Evolutionary conservation across 306 rosid species (phyloP), one percentile per base, ranked within the genome.

Genomic region (Rubus idaeus): DNA sequence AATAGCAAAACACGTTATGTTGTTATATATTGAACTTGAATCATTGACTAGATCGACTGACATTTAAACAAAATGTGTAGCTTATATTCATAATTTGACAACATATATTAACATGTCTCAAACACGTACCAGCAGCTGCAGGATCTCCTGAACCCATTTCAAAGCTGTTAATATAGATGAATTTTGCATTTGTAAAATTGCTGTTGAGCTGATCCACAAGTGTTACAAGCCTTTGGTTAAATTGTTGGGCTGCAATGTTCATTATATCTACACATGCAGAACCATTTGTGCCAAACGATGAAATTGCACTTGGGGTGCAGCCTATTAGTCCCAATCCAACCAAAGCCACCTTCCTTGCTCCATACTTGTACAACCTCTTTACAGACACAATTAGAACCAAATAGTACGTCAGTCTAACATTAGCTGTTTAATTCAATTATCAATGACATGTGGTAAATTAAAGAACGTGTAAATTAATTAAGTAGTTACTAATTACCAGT

Each of bases 161-260:
- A 21, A 14, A 64, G 16, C 44, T 23, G 45, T 87, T 68, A 18
- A 84, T 42, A n/a, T 72, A 80, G 76, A 78, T 87, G 42, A 87
- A 87, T 14, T 79, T 79, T 21, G 98, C 64, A 47, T 80, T 75
- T 21, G 69, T 2, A 0, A 78, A n/a, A 3, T 83, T 56, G 11
- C 30, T 3, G 50, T 90, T 94, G 30, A 83, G 79, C 10, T 69
- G n/a, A 56, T 77, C 71, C 57, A 88, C 89, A 5, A 80, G 74
- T 11, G 58, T 8, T 78, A 30, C 80, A 40, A 91, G 86, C 67
- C 57, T 73, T 4, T 21, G 13, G 55, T 90, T 94, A 42, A 90
- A 91, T 21, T 82, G 10, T 23, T 42, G 45, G 26, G 53, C 81
- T 7, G 91, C 84, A 4, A 13, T 3, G 74, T 70, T 88, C 64